Evolutionary conservation across 768 basidiomycete species (phyloP).

Genomic region (Pisolithus microcarpus): DNA sequence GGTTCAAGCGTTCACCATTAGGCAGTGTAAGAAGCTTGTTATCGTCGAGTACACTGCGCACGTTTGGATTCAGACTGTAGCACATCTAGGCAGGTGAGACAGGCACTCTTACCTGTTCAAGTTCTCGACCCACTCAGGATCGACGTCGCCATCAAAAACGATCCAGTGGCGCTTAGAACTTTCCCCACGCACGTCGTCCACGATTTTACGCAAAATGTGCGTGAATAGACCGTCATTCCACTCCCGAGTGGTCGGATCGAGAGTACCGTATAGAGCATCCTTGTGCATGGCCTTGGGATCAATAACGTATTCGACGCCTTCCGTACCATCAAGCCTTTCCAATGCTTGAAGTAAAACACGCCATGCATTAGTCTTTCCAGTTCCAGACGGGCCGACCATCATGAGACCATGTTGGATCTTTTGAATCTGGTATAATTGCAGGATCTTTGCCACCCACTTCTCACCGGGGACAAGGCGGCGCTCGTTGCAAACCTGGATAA

Average conservation of each 20-base stretch:
- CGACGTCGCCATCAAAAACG: slow-evolving; percentile 98
- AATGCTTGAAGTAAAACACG: slow-evolving; percentile 85
- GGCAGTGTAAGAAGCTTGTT: slow-evolving; percentile 96
- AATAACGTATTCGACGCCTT: slow-evolving; percentile 93
- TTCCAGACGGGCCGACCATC: slow-evolving; percentile 99
- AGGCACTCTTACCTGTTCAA: slow-evolving; percentile 73
- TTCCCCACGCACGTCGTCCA: slow-evolving; percentile 97
- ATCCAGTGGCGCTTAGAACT: slow-evolving; percentile 98
- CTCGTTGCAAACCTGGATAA: slow-evolving; percentile 80
- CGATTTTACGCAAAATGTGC: slow-evolving; percentile 93
- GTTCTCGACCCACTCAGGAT: slow-evolving; percentile 99
- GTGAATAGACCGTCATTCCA: slow-evolving; percentile 99
- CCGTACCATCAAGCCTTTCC: slow-evolving; percentile 83
- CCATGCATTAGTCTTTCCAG: slow-evolving; percentile 97
- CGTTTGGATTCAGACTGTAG: background rate
- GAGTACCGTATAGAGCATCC: slow-evolving; percentile 93
- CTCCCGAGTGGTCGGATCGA: slow-evolving; percentile 95
- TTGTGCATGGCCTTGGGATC: slow-evolving; percentile 99
- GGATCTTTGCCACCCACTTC: slow-evolving; percentile 89
- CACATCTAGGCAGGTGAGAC: background rate
- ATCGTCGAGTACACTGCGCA: slow-evolving; percentile 86
- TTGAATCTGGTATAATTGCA: slow-evolving; percentile 98
- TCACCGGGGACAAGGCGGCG: slow-evolving; percentile 81
- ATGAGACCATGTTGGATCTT: slow-evolving; percentile 99
- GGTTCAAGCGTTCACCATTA: slow-evolving; percentile 95